Base-by-base conservation (phyloP, 108 stramenopile genomes). In the Cyclostephanos invisitatus region DNA sequence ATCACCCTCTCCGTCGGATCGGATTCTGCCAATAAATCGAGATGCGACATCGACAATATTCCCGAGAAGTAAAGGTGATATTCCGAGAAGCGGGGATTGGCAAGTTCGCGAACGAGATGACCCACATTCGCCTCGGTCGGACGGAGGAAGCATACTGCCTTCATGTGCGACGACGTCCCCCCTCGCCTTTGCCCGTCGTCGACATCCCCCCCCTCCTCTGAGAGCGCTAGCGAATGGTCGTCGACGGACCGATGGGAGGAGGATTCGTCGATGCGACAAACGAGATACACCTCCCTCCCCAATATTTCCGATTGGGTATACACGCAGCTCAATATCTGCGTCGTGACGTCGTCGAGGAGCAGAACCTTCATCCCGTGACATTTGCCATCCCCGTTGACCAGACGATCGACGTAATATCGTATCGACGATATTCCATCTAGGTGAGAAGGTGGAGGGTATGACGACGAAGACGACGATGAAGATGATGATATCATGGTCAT, bases 41-140 rank as follows among this genome's bases (percentile, higher is more conserved):
- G 72, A 24, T 96, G 60, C 1, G 76, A 81, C 1, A 77, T 67
- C 22, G 95, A 77, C 1, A 97, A 61, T 63, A 98, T 93, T 40
- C 96, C 97, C 37, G 90, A 87, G 81, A 99, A 97, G 80, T 94
- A 99, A 24, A 99, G 60, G 78, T 99, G 98, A 76, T 99, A 99
- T 76, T 98, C 97, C 4, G 85, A 56, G 81, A 93, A 99, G 40
- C 92, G 83, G 2, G 98, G 96, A 8, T 54, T 46, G 25, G 83
- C 54, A 15, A 99, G 70, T 77, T 99, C 98, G 49, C 74, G 58
- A 3, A 83, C 83, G 15, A 99, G 77, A 46, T 86, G 68, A 42
- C 88, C 90, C 15, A 97, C 68, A 64, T 89, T 96, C 8, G 70
- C 67, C 68, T 84, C 85, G 28, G 98, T 98, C 4, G 99, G 98